Conservation (phyloP, 495 filamentous ascomycete species). For the Talaromyces wortmannii region DNA sequence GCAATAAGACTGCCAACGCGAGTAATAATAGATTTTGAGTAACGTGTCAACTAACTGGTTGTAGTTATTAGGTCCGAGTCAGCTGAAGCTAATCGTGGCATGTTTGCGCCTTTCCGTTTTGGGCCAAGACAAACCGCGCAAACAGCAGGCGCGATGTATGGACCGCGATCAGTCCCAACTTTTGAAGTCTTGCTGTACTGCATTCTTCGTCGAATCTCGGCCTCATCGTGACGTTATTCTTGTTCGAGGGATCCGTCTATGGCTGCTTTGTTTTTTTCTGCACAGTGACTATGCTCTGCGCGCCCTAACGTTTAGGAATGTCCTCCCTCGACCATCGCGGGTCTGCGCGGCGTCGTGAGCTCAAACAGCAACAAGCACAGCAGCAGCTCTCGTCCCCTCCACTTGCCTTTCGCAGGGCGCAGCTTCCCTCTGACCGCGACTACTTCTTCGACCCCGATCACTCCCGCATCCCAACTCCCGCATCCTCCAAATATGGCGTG, state of each 20-base stretch:
- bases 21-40: background rate
- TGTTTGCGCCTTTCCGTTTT: background rate
- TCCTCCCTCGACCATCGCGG: constrained; percentile 14
- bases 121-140: background rate
- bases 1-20: background rate
- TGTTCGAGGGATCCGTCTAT: background rate
- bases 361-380: constrained; percentile 13
- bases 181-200: background rate
- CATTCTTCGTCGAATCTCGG: background rate
- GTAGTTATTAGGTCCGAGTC: too few species aligned
- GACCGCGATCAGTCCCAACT: background rate
- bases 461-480: constrained; percentile 21
- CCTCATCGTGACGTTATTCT: background rate
- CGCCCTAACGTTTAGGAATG: constrained; percentile 4
- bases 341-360: constrained; percentile 22
- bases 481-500: constrained; percentile 16
- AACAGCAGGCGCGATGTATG: background rate
- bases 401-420: constrained; percentile 28
- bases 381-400: background rate
- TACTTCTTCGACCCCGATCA: constrained; percentile 15
- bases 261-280: background rate
- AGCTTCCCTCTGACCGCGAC: constrained; percentile 14
- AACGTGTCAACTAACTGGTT: too few species aligned
- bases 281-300: constrained; percentile 3
- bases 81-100: background rate